phyloP scores from a whole-genome alignment of 164 flowering plant genomes.

The Litsea cubeba region DNA sequence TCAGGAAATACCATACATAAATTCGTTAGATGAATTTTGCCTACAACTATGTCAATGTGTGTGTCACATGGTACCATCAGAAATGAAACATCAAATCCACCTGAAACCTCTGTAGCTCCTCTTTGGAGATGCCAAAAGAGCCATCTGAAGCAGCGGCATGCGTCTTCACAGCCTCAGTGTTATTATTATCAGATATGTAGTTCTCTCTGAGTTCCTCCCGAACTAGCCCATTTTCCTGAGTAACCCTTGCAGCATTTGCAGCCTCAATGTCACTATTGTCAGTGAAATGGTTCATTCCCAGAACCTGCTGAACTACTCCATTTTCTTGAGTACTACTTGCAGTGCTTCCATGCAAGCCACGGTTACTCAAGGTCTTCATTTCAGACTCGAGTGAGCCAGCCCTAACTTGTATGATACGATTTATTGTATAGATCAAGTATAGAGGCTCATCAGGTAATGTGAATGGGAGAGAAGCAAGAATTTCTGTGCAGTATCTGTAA shows the following conservation, averaged over 20 bases:
- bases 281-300: constrained; percentile 1
- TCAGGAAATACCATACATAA: no score
- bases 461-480: constrained; percentile 84
- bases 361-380: constrained; percentile 57
- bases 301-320: constrained; percentile 27
- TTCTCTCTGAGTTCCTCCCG: background rate
- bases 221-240: constrained; percentile 40
- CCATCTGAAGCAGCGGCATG: constrained; percentile 20
- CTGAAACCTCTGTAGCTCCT: constrained; percentile 62
- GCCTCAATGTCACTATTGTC: constrained; percentile 5
- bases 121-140: constrained; percentile 29
- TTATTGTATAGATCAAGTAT: constrained; percentile 75
- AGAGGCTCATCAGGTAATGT: constrained; percentile 91
- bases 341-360: constrained; percentile 28
- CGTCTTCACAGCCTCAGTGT: constrained; percentile 27
- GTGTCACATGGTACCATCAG: background rate
- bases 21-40: background rate
- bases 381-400: constrained; percentile 83
- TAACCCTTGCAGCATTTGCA: constrained; percentile 19
- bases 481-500: constrained; percentile 87
- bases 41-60: background rate
- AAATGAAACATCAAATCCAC: constrained; percentile 23
- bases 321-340: constrained; percentile 31
- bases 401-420: constrained; percentile 88
- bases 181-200: constrained; percentile 12